Evolutionary conservation across 768 basidiomycete species (phyloP), one percentile per base, ranked within the genome.

Genomic region (Tricholoma sp.): DNA sequence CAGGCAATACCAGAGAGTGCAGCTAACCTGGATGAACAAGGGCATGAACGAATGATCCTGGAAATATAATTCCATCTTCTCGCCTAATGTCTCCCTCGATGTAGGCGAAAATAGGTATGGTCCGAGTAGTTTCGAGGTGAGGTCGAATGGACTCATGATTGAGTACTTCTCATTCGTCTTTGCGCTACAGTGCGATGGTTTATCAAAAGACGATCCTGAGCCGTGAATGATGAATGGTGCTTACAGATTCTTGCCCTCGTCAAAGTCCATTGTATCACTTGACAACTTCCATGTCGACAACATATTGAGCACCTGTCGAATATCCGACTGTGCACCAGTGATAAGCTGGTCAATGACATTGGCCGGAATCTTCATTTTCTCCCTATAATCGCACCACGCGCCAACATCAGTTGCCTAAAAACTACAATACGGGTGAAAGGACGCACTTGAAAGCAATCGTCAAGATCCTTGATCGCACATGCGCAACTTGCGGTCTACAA

Each of bases 231-330:
- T 4, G 4, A 16, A 29, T 5, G 47, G 14, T 53, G 79, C 91
- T 55, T 65, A 98, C 95, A 98, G 75, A n/a, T 77, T 71, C 69
- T 98, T 97, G 55, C 94, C 83, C 64, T 97, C 85, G 61, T 98
- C 95, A 68, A 92, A 98, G 62, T 86, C 80, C 88, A 99, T 92
- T 2, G 82, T 78, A 55, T 79, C 70, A 59, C 76, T 87, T 8
- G 88, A 89, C n/a, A 98, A 72, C 65, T 88, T 94, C 91, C 94
- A 98, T 0, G 96, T 98, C 4, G 97, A 96, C 11, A 99, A 76
- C 94, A 99, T 98, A 69, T 98, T 98, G 58, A 99, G 74, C 18
- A 98, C 92, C 69, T 96, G 96, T 3, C 97, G 89, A 57, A 99
- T 96, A 71, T 99, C 97, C 1, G 95, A 96, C 64, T 97, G 91